Conservation (phyloP, 441 rosid genomes). For the Populus hybrid region DNA sequence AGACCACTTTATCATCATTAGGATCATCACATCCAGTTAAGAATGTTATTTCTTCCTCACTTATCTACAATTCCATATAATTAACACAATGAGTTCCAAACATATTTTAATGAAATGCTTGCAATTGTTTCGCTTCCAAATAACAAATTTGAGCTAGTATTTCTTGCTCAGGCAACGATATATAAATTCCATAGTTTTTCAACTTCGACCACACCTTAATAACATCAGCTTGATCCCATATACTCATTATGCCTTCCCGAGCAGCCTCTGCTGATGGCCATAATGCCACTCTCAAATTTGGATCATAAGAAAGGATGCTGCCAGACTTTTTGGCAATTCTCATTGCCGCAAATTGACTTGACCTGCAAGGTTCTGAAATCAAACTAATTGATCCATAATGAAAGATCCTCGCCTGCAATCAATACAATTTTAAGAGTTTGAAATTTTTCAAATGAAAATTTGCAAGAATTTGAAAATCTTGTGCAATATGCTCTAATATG, state of each 20-base stretch:
- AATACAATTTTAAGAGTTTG: constrained; percentile 7
- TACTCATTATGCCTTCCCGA: constrained; percentile 69
- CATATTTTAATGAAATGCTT: background rate
- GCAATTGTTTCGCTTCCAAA: background rate
- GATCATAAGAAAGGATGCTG: constrained; percentile 87
- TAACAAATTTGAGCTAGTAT: background rate
- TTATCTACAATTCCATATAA: constrained; percentile 52
- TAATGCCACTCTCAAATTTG: constrained; percentile 83
- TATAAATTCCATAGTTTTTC: background rate
- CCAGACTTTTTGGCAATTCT: constrained; percentile 72
- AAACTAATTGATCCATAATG: constrained; percentile 97
- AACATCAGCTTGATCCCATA: constrained; percentile 91
- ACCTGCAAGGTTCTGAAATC: constrained; percentile 92
- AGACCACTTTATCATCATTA: constrained; percentile 72
- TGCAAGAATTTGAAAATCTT: background rate
- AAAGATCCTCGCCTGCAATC: constrained; percentile 78
- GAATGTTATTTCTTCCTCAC: constrained; percentile 91
- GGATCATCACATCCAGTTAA: constrained; percentile 78
- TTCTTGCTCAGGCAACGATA: constrained; percentile 4
- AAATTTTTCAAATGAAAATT: constrained; percentile 3
- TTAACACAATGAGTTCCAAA: constrained; percentile 13
- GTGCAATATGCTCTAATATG: background rate
- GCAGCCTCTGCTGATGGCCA: constrained; percentile 96
- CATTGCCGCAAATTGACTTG: constrained; percentile 93
- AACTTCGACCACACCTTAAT: constrained; percentile 57